A percentile compares a stretch with the other conserved stretches of the same genome.
These are phyloP conservation scores for Chenopodium suecicum DNA, from an alignment of 148 eudicot species.

Conservation along the genomic window DNA sequence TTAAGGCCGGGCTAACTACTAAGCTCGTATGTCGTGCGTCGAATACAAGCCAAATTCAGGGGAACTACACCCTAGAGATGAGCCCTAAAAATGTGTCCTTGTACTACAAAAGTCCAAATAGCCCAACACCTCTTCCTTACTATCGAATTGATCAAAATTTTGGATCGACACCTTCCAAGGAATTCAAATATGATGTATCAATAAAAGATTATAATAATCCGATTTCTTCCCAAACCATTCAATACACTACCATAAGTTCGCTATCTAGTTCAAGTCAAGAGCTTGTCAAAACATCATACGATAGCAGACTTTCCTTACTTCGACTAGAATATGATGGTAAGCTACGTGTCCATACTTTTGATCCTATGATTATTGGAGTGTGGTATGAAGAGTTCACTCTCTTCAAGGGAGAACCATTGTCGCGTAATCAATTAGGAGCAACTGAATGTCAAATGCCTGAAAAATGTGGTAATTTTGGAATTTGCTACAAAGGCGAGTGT, in stretches of 20 bases:
- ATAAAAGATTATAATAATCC: no score
- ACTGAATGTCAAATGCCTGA: slow-evolving; percentile 48
- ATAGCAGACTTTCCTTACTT: no score
- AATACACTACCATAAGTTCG: background rate
- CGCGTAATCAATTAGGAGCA: background rate
- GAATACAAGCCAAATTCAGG: background rate
- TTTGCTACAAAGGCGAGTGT: slow-evolving; percentile 47
- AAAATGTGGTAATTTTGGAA: slow-evolving; percentile 44
- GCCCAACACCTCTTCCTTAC: slow-evolving; percentile 7
- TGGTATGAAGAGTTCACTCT: slow-evolving; percentile 39
- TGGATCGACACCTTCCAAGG: background rate
- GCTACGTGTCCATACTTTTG: background rate
- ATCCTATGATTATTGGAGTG: background rate
- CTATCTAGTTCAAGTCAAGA: background rate
- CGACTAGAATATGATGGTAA: no score
- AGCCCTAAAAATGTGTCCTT: slow-evolving; percentile 11
- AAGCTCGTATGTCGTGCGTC: slow-evolving; percentile 21
- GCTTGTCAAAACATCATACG: background rate
- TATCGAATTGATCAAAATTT: background rate
- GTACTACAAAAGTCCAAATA: slow-evolving; percentile 18
- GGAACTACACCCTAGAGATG: slow-evolving; percentile 15
- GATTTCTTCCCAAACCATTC: background rate
- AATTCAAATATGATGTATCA: background rate
- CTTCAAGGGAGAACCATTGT: slow-evolving; percentile 12
- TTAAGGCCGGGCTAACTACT: background rate